Conservation (phyloP, 192 early-diverging fungal genomes). For the Coemansia asiatica region DNA sequence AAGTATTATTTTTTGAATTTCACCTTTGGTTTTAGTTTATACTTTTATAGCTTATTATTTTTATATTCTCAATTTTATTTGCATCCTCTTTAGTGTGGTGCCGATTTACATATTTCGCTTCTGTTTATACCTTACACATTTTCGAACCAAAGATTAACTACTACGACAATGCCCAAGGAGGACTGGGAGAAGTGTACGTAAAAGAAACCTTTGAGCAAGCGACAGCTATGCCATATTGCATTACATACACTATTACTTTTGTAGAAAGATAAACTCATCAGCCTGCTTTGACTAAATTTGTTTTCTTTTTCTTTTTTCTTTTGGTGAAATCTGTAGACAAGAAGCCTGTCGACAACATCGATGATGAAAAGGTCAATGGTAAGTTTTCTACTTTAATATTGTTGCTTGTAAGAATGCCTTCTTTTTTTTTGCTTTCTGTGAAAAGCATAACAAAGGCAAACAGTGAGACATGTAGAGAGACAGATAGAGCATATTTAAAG, state of each 20-base stretch:
- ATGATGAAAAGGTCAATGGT: conserved; percentile 86
- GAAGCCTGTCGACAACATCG: conserved; percentile 71
- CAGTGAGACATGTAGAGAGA: too few relatives aligned
- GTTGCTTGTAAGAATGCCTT: neutral
- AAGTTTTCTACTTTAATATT: conserved; percentile 14
- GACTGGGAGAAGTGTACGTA: conserved; percentile 97
- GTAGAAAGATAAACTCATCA: neutral
- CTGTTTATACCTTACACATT: conserved; percentile 9
- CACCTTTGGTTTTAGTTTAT: neutral
- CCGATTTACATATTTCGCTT: neutral
- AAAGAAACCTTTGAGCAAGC: neutral
- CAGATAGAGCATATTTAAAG: too few relatives aligned
- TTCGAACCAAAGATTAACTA: conserved; percentile 6
- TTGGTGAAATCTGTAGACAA: conserved; percentile 68
- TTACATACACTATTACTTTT: neutral
- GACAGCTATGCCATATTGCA: neutral
- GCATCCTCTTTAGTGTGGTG: conserved; percentile 7
- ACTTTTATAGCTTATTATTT: neutral
- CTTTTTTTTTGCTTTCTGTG: neutral
- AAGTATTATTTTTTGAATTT: neutral
- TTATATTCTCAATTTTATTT: neutral
- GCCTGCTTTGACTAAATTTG: neutral
- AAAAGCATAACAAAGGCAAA: neutral
- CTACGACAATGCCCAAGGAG: conserved; percentile 67
- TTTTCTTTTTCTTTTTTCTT: conserved; percentile 14